These are phyloP conservation scores for Pinus taeda DNA, from an alignment of 75 land plant species.

Conservation along the genomic window DNA sequence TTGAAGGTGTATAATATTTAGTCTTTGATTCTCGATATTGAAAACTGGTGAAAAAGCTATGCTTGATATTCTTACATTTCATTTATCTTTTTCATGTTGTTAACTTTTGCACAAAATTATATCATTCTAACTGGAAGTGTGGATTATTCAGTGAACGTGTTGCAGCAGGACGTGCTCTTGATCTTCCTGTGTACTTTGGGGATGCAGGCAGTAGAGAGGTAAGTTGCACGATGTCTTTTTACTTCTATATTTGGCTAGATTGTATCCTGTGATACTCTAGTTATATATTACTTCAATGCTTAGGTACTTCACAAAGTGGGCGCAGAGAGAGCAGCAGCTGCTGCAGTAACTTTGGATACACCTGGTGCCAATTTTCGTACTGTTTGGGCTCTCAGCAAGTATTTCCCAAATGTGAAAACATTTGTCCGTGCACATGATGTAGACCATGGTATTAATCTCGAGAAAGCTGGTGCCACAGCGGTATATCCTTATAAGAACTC, in stretches of 20 bases:
- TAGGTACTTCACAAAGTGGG: slow-evolving; percentile 97
- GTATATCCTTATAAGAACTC: slow-evolving; percentile 33
- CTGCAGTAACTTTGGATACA: slow-evolving; percentile 89
- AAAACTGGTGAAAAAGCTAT: not conserved
- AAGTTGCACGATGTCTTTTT: not conserved
- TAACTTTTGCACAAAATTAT: slow-evolving; percentile 1
- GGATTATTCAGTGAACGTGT: slow-evolving; percentile 81
- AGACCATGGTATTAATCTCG: slow-evolving; percentile 94
- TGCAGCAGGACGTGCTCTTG: slow-evolving; percentile 90
- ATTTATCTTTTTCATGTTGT: slow-evolving; percentile 5
- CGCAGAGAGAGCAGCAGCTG: slow-evolving; percentile 97
- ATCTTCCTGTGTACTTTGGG: slow-evolving; percentile 97
- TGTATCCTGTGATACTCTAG: not conserved
- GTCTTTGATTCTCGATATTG: no score
- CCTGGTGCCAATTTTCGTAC: slow-evolving; percentile 98
- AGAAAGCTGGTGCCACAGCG: slow-evolving; percentile 99
- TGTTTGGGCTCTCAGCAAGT: slow-evolving; percentile 96
- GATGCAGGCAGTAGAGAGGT: slow-evolving; percentile 99
- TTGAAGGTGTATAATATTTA: no score
- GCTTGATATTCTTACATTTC: not conserved
- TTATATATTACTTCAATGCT: not conserved
- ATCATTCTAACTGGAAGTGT: not conserved
- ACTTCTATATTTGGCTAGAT: not conserved
- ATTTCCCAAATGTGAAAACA: slow-evolving; percentile 96
- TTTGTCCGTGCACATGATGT: slow-evolving; percentile 99